Evolutionary conservation across 768 basidiomycete species (phyloP).

Genomic region (Boletellus ananas): DNA sequence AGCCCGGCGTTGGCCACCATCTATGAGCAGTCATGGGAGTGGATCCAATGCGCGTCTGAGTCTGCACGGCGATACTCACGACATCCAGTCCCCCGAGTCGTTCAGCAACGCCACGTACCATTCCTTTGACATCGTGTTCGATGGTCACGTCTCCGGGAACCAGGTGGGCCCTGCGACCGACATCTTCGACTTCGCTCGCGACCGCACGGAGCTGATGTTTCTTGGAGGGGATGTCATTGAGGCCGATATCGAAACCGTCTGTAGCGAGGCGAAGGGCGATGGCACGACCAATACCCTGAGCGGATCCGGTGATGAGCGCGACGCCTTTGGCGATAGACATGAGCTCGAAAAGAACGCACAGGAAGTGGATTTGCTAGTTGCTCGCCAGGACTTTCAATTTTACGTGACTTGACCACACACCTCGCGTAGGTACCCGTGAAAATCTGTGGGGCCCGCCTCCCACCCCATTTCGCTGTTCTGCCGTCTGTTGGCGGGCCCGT

Average conservation of each 20-base stretch:
- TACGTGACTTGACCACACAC: too few species aligned
- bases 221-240: constrained; percentile 27
- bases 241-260: constrained; percentile 27
- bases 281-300: constrained; percentile 26
- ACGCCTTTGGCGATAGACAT: constrained; percentile 24
- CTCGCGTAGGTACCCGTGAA: too few species aligned
- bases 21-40: background rate
- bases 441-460: too few species aligned
- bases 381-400: too few species aligned
- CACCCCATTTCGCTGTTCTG: too few species aligned
- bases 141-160: constrained; percentile 37
- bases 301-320: constrained; percentile 30
- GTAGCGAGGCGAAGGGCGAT: constrained; percentile 18
- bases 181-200: constrained; percentile 5
- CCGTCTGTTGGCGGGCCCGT: too few species aligned
- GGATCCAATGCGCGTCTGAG: too few species aligned
- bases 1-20: constrained; percentile 18
- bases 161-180: constrained; percentile 13
- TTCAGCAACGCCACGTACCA: constrained; percentile 32
- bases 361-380: too few species aligned
- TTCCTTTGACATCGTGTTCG: constrained; percentile 39
- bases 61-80: constrained; percentile 26
- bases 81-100: constrained; percentile 43
- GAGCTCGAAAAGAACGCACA: background rate
- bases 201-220: constrained; percentile 4